Conservation (phyloP, 768 basidiomycete species). For the Pisolithus sp. region DNA sequence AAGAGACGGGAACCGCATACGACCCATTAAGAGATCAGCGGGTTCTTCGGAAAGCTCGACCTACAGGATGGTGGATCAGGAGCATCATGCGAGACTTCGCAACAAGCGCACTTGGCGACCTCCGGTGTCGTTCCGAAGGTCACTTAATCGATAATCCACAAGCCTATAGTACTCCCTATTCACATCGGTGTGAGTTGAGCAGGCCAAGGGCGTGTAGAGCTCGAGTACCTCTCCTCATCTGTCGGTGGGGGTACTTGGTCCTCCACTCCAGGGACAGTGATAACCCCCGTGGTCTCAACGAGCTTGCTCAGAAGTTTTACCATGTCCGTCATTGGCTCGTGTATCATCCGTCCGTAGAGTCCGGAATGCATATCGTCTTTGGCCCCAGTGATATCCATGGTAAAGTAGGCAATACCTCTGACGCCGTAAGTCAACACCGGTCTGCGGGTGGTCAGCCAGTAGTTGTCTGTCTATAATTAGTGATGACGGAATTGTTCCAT, state of each 20-base stretch:
- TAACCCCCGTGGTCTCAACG: constrained; percentile 70
- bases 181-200: neutral
- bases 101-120: neutral
- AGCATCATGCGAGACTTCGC: neutral
- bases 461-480: constrained; percentile 71
- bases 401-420: constrained; percentile 84
- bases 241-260: constrained; percentile 61
- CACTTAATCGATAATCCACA: neutral
- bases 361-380: constrained; percentile 88
- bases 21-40: constrained; percentile 47
- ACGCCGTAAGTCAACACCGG: constrained; percentile 83
- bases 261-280: constrained; percentile 84
- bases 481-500: neutral
- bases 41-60: constrained; percentile 46
- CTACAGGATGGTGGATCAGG: neutral
- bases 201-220: too few species aligned
- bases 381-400: constrained; percentile 76
- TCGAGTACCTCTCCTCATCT: neutral
- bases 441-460: constrained; percentile 83
- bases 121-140: neutral
- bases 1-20: constrained; percentile 55
- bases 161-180: neutral
- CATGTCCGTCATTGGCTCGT: constrained; percentile 94
- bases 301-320: constrained; percentile 79
- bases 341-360: constrained; percentile 72